Evolutionary conservation across 2,329 filamentous ascomycete genomes (phyloP), one percentile per base, ranked within the genome.

Genomic region (Exophiala sp.): DNA sequence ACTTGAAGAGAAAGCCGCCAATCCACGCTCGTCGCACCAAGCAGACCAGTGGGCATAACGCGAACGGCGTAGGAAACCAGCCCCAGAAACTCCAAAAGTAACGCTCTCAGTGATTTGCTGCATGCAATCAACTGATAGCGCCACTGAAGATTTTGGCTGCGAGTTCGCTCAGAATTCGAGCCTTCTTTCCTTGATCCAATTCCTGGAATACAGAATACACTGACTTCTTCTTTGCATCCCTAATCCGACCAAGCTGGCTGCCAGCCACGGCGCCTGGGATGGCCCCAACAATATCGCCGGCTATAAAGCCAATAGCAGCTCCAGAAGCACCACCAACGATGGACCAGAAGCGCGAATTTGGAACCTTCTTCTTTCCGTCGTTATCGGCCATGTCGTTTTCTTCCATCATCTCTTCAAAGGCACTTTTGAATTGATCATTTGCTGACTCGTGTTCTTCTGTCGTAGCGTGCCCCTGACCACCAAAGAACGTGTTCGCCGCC

Each of bases 181-280:
- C 85, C 66, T 89, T 87, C 66, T 96, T 91, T 47, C 79, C 79
- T 71, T 90, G 87, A 47, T 91, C 91, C 66, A 99, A 76, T 64
- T 96, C 88, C 77, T 89, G 66, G 69, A 92, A 97, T 12, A 96
- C 94, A 24, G 85, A 79, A 71, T 95, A 97, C 5, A 99, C 94
- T 67, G 89, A 95, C 84, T 96, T 97, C 18, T 91, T 91, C 72
- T 85, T 91, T 32, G 88, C 84, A 73, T 99, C 94, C 52, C 94
- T 79, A 16, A 99, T 83, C 5, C 89, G 89, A 1, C 94, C 94
- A n/a, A 97, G 73, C 47, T 91, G 76, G 72, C 96, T 97, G 9
- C 94, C 94, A 0, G 91, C 92, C 2, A 96, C 91, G 2, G 89
- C 90, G 2, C 94, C 94, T 0, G 92, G 92, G 35, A 97, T 71